phyloP scores from a whole-genome alignment of 352 stramenopile genomes.

The Phytophthora aleatoria region DNA sequence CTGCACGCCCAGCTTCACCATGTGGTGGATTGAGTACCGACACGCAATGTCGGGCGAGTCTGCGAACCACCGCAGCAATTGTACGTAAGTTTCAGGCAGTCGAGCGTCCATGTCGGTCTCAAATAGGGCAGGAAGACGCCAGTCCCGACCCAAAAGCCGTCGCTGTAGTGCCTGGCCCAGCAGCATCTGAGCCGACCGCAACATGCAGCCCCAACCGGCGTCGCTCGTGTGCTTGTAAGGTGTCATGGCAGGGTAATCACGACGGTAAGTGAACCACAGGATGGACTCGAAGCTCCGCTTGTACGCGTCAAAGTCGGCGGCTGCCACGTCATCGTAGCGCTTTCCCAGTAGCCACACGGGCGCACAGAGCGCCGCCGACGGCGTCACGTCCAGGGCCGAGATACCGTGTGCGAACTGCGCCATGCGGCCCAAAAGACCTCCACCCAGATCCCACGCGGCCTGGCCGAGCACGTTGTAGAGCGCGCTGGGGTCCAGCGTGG shows the following conservation, averaged over 20 bases:
- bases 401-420: constrained; percentile 86
- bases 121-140: constrained; percentile 40
- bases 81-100: constrained; percentile 47
- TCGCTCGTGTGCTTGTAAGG: constrained; percentile 91
- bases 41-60: constrained; percentile 75
- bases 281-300: constrained; percentile 65
- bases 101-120: constrained; percentile 33
- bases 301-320: constrained; percentile 56
- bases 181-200: constrained; percentile 95
- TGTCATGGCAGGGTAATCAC: constrained; percentile 86
- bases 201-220: constrained; percentile 96
- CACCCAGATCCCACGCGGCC: constrained; percentile 44
- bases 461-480: constrained; percentile 34
- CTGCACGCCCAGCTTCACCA: constrained; percentile 89
- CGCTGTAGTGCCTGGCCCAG: constrained; percentile 90
- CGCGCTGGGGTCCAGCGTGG: constrained; percentile 22
- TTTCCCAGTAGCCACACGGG: constrained; percentile 60
- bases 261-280: constrained; percentile 91
- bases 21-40: constrained; percentile 91
- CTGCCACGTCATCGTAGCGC: constrained; percentile 39
- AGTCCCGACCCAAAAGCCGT: constrained; percentile 65
- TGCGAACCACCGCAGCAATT: constrained; percentile 85
- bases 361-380: constrained; percentile 34
- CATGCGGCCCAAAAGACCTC: constrained; percentile 60
- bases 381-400: constrained; percentile 63